phyloP scores from a whole-genome alignment of 78 protist species.

The Dictyostelium brefeldianum region DNA sequence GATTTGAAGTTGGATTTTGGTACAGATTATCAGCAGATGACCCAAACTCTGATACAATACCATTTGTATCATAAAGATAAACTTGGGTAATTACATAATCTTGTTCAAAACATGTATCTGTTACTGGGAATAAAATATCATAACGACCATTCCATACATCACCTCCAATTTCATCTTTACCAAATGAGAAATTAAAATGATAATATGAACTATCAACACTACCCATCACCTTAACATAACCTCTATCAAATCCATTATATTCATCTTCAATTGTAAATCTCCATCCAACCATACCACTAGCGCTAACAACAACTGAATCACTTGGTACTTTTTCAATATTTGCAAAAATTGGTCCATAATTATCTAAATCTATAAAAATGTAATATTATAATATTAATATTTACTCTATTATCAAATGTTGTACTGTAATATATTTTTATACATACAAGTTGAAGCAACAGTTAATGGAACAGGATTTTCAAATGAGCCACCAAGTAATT shows the following conservation, averaged over 20 bases:
- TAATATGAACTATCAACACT: not conserved
- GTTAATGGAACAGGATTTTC: no score
- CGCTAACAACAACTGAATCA: no score
- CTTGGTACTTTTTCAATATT: not conserved
- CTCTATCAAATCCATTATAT: not conserved
- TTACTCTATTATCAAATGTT: no score
- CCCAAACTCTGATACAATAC: not conserved
- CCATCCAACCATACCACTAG: not conserved
- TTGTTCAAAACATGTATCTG: not conserved
- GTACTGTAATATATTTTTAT: no score
- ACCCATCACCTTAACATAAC: not conserved
- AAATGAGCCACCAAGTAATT: no score
- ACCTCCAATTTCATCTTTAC: not conserved
- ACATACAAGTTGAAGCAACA: no score
- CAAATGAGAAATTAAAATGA: not conserved
- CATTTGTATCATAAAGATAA: not conserved
- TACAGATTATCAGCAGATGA: not conserved
- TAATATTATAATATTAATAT: no score
- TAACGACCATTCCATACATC: not conserved
- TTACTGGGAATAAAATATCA: not conserved
- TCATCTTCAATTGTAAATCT: not conserved
- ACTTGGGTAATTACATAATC: not conserved
- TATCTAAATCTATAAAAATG: not conserved
- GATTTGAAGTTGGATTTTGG: not conserved
- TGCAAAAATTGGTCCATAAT: not conserved